Base-by-base conservation (phyloP, 768 basidiomycete genomes). In the Grammothele lineata region DNA sequence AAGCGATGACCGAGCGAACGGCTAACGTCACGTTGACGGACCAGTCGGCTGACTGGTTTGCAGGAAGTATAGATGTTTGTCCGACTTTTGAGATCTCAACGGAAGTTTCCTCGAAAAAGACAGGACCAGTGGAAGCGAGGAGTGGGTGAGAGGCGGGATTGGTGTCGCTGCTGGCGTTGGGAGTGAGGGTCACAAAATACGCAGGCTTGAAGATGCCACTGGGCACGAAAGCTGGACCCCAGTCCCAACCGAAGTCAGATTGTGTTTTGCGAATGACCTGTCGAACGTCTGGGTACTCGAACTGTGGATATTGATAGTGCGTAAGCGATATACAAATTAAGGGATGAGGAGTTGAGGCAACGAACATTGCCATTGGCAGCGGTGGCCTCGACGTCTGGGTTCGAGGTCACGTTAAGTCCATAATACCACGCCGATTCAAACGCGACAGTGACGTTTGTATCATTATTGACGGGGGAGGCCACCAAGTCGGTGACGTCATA, bases 161-260 rank as follows among this genome's bases (percentile, higher is more conserved):
- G 5, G 44, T 37, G 9, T 36, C 34, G n/a, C 34, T 18, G 14
- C 44, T 36, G 15, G 49, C 25, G 6, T 38, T 26, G 49, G 63
- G 46, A 33, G 66, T 58, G 12, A 77, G 60, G 0, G 71, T 71
- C 18, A 80, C 66, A 18, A 80, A 61, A 48, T 75, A 80, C 3
- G 77, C 80, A 12, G 76, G 78, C 48, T 79, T 78, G 58, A 70
- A 70, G 22, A 81, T 70, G 1, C 78, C 79, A 37, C 67, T 68
- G 0, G 80, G 79, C 2, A 78, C 70, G 51, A 80, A 81, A 0
- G 77, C 80, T 32, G 77, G 78, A 15, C 74, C 77, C 78, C 77
- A 81, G 60, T 81, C 78, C 78, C 78, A 82, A 1, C 80, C 79
- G 50, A 79, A 81, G 56, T 82, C 78, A 3, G 70, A 72, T 25